Conservation (phyloP, 2,329 filamentous ascomycete species). For the Fusarium tuaranense region DNA sequence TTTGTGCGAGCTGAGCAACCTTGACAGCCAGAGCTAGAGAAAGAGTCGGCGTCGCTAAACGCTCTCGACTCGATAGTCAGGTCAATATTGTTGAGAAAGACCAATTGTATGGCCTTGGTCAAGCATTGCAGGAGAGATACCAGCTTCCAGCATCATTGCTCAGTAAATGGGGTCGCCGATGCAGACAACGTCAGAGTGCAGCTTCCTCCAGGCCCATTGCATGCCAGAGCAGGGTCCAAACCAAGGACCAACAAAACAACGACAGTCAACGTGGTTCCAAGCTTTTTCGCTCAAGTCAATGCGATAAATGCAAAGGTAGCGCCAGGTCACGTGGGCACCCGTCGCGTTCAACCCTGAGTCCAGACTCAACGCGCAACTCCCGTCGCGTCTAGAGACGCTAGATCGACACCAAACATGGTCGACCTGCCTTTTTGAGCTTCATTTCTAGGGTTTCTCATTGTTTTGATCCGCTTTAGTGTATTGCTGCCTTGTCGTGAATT, state of each 20-base stretch:
- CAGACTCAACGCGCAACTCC: slow-evolving; percentile 5
- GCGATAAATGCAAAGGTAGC: background rate
- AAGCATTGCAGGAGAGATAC: background rate
- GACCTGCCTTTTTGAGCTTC: slow-evolving; percentile 7
- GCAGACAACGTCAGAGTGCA: background rate
- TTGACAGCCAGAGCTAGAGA: background rate
- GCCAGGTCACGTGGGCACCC: slow-evolving; percentile 37
- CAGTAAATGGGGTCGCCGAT: background rate
- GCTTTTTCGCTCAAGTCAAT: background rate
- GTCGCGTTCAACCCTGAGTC: slow-evolving; percentile 9
- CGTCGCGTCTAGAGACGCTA: slow-evolving; percentile 9
- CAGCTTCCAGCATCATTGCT: background rate
- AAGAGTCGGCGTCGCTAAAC: background rate
- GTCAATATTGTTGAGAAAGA: background rate
- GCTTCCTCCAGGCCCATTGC: background rate
- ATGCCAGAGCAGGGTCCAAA: background rate
- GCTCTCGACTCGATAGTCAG: background rate
- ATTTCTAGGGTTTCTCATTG: background rate
- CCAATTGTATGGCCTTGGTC: background rate
- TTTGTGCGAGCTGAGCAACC: background rate
- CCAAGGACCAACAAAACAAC: background rate
- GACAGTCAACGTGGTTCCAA: background rate
- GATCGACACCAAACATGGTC: slow-evolving; percentile 5
- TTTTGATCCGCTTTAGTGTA: background rate
- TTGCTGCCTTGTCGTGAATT: background rate